Percentiles rank a stretch among this genome's conserved stretches.
Conservation (phyloP, 2,329 filamentous ascomycete genomes). For the Fusarium abutilonis region DNA sequence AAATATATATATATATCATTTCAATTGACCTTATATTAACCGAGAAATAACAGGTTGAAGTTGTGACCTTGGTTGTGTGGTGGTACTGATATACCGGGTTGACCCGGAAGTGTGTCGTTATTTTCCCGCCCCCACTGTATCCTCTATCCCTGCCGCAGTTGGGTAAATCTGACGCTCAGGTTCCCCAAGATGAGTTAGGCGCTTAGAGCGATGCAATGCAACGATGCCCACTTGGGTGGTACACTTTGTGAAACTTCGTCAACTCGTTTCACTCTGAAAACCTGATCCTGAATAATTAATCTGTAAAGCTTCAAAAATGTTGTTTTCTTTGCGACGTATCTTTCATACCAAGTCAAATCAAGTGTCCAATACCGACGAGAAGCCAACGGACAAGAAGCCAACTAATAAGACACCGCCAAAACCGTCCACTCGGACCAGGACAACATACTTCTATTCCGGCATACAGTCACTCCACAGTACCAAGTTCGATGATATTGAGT, state of each 20-base stretch:
- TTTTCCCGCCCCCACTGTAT: too few relatives aligned
- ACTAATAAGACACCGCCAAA: background rate
- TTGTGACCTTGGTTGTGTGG: too few relatives aligned
- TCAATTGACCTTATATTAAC: background rate
- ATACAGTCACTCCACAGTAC: conserved; percentile 7
- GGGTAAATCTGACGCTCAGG: conserved; percentile 1
- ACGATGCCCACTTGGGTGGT: background rate
- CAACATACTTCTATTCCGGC: conserved; percentile 9
- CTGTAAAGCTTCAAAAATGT: background rate
- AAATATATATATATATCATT: background rate
- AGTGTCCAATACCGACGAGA: background rate
- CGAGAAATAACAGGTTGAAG: too few relatives aligned
- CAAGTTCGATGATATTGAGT: conserved; percentile 3
- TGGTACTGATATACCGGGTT: too few relatives aligned
- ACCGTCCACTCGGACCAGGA: accelerated
- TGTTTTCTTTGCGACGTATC: conserved; percentile 6
- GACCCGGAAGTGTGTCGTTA: too few relatives aligned
- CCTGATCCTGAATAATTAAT: background rate
- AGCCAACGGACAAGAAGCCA: background rate
- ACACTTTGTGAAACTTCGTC: background rate
- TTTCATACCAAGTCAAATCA: conserved; percentile 8
- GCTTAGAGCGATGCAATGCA: conserved; percentile 14
- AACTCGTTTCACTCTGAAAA: background rate
- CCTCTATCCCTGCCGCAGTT: background rate
- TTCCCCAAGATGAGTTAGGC: background rate